A percentile compares a stretch with the other conserved stretches of the same genome.
These are phyloP conservation scores for Silene coronaria DNA, from an alignment of 179 eudicot species.

Conservation along the genomic window DNA sequence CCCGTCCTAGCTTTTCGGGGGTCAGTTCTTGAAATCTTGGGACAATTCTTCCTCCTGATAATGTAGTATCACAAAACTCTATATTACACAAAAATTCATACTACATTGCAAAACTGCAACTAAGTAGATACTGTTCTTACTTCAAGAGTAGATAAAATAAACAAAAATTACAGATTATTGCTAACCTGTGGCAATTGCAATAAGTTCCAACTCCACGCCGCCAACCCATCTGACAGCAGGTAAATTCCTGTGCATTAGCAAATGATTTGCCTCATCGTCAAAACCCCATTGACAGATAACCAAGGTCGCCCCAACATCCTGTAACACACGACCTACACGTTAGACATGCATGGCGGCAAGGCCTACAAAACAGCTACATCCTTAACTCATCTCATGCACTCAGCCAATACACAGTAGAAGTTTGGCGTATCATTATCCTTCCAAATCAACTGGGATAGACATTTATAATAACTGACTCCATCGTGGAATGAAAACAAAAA, in stretches of 20 bases:
- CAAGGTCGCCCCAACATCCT: slow-evolving; percentile 98
- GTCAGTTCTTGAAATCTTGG: slow-evolving; percentile 96
- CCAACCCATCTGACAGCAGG: slow-evolving; percentile 99
- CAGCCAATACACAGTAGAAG: neutral
- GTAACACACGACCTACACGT: slow-evolving; percentile 20
- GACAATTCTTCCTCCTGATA: slow-evolving; percentile 89
- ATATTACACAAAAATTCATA: neutral
- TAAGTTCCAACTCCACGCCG: slow-evolving; percentile 93
- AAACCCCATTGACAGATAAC: slow-evolving; percentile 99
- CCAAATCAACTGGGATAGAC: neutral
- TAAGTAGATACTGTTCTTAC: neutral
- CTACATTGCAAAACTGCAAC: neutral
- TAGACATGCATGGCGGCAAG: neutral
- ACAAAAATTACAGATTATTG: neutral
- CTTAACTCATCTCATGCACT: neutral
- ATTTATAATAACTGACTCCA: neutral
- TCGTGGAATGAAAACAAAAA: neutral
- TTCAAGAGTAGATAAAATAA: neutral
- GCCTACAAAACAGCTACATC: neutral
- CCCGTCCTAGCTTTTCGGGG: slow-evolving; percentile 82
- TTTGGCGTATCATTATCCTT: neutral
- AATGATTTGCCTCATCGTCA: slow-evolving; percentile 96
- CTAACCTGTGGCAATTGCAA: slow-evolving; percentile 95
- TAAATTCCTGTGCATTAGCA: slow-evolving; percentile 83
- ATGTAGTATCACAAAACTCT: neutral